A percentile compares a stretch with the other conserved stretches of the same genome.
These are phyloP conservation scores for Gentiana straminea DNA, from an alignment of 257 asterid species.

Conservation along the genomic window DNA sequence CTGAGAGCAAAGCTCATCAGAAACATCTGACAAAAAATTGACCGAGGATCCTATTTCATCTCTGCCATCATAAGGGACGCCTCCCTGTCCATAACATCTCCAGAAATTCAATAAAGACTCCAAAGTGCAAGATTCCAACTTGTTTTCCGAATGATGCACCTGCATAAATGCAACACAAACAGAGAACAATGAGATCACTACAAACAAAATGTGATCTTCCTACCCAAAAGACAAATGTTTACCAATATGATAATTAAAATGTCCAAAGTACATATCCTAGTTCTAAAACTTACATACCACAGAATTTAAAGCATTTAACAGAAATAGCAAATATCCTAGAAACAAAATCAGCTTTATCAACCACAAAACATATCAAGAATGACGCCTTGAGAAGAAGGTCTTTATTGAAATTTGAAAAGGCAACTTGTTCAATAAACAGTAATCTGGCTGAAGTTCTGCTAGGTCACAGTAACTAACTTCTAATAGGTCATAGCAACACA, in stretches of 20 bases:
- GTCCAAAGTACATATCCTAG: too few species aligned
- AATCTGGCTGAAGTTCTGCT: too few species aligned
- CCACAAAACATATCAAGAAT: not conserved
- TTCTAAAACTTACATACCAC: too few species aligned
- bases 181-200: slow-evolving; percentile 4
- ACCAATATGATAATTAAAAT: too few species aligned
- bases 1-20: slow-evolving; percentile 69
- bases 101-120: slow-evolving; percentile 45
- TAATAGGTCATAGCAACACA: not conserved
- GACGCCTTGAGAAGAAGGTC: too few species aligned
- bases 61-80: slow-evolving; percentile 23
- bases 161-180: slow-evolving; percentile 27
- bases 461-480: too few species aligned
- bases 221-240: not conserved
- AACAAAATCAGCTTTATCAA: too few species aligned
- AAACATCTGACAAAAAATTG: slow-evolving; percentile 45
- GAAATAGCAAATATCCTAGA: too few species aligned
- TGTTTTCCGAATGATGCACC: slow-evolving; percentile 56
- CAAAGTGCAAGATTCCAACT: slow-evolving; percentile 46
- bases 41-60: slow-evolving; percentile 21
- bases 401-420: not conserved
- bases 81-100: slow-evolving; percentile 36
- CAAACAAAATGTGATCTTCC: too few species aligned
- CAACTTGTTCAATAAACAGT: not conserved
- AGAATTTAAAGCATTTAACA: too few species aligned